Base-by-base conservation (phyloP, 148 eudicot genomes). In the Camellia japonica region DNA sequence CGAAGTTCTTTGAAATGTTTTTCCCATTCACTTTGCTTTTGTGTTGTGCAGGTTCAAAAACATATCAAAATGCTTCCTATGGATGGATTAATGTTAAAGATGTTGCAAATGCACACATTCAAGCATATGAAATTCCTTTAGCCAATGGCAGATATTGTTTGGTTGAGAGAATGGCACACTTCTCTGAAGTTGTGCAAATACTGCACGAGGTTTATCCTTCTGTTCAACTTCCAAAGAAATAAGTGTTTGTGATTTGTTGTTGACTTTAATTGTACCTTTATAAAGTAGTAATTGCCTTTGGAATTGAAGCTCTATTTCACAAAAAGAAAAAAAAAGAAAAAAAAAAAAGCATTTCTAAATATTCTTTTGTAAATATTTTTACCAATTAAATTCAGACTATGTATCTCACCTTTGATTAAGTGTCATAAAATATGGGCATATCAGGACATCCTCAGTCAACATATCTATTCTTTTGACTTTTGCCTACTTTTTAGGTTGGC, bases 41-140 rank as follows among this genome's bases (percentile, higher is more conserved):
- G 3, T 49, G 9, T 5, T 56, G 19, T 83, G 42, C 85, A 91
- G 92, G 91, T 72, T 70, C 86, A 43, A 69, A 83, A 16, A 82
- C 89, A 20, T 91, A 83, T 78, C 78, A 80, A 52, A 86, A 90
- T 82, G 61, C 81, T 54, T 59, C 77, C 18, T 79, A 79, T 20
- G 87, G 89, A 16, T 88, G 91, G 90, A 80, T 90, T 0, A 84
- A 92, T 75, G 90, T 92, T 12, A 90, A 86, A 82, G 91, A 91
- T 80, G 91, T 90, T 10, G 90, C 91, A 0, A 67, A 75, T 38
- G 95, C 95, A 30, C 95, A 91, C 78, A 82, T 91, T 79, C 84
- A 63, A 42, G 90, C 90, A 43, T 90, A 81, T 72, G 92, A 91
- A 80, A 79, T 46, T 81, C 90, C 91, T 44, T 88, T 91, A 7